A percentile compares a stretch with the other conserved stretches of the same genome.
Evolutionary conservation across 805 yeast genomes (phyloP).

Genomic region (Metschnikowia continentalis): DNA sequence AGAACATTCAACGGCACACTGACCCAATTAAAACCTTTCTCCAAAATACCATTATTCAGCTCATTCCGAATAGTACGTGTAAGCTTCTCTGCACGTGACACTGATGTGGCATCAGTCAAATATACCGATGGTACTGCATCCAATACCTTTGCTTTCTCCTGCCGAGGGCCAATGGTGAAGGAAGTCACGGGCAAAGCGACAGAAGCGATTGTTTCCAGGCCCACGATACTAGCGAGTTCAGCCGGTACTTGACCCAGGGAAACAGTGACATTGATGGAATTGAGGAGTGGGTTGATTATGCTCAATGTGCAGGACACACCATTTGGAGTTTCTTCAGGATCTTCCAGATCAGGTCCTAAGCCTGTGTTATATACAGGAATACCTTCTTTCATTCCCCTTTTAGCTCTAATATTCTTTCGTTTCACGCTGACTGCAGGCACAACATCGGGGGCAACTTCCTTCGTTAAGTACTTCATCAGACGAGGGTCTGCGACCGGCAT

Average conservation of each 20-base stretch:
- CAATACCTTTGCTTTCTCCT: slow-evolving; percentile 19
- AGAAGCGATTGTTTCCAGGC: neutral
- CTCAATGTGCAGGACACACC: slow-evolving; percentile 21
- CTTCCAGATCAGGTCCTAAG: neutral
- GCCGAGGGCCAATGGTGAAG: slow-evolving; percentile 19
- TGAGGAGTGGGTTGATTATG: slow-evolving; percentile 29
- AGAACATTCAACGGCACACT: slow-evolving; percentile 27
- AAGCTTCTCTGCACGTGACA: slow-evolving; percentile 29
- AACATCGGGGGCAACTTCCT: slow-evolving; percentile 32
- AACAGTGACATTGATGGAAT: slow-evolving; percentile 19
- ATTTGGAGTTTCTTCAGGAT: neutral
- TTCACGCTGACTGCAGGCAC: slow-evolving; percentile 28
- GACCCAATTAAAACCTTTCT: slow-evolving; percentile 31
- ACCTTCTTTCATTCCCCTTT: neutral
- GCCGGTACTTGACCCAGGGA: slow-evolving; percentile 22
- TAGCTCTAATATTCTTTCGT: neutral
- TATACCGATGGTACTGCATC: slow-evolving; percentile 34
- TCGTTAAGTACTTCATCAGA: slow-evolving; percentile 27
- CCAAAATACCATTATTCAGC: slow-evolving; percentile 7
- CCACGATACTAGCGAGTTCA: slow-evolving; percentile 4
- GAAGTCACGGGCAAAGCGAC: slow-evolving; percentile 24
- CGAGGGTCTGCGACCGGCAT: slow-evolving; percentile 25
- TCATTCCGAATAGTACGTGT: slow-evolving; percentile 21
- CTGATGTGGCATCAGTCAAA: slow-evolving; percentile 26
- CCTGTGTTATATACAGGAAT: too few relatives aligned